phyloP scores from a whole-genome alignment of 164 flowering plant genomes.

The Cinnamomum chago region DNA sequence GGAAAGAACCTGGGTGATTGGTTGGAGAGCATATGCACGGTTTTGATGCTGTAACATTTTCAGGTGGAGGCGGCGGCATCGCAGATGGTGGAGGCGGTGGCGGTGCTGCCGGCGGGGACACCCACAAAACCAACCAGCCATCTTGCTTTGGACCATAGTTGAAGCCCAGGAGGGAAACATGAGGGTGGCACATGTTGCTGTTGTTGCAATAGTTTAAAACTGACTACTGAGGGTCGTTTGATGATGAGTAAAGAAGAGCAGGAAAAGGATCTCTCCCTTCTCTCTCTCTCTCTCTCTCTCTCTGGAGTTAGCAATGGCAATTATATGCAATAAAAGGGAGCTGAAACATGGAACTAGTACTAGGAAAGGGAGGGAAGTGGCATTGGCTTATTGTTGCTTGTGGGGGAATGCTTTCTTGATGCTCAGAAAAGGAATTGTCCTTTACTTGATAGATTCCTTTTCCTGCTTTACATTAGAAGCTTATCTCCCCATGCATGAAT shows the following conservation, averaged over 20 bases:
- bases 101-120: neutral
- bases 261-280: neutral
- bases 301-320: neutral
- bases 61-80: neutral
- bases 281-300: neutral
- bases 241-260: neutral
- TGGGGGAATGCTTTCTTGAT: conserved; percentile 3
- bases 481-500: neutral
- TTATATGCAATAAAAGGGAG: neutral
- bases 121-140: neutral
- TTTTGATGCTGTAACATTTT: neutral
- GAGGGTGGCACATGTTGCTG: conserved; percentile 7
- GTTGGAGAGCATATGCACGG: conserved; percentile 11
- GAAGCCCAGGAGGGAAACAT: neutral
- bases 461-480: neutral
- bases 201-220: neutral
- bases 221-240: neutral
- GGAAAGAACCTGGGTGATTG: conserved; percentile 13
- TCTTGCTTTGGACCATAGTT: neutral
- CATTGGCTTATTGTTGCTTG: neutral
- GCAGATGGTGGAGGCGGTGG: neutral
- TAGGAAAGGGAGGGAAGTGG: neutral
- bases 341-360: neutral
- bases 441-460: conserved; percentile 1
- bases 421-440: conserved; percentile 2